phyloP scores from a whole-genome alignment of 345 rosid species.

The Mangifera indica region DNA sequence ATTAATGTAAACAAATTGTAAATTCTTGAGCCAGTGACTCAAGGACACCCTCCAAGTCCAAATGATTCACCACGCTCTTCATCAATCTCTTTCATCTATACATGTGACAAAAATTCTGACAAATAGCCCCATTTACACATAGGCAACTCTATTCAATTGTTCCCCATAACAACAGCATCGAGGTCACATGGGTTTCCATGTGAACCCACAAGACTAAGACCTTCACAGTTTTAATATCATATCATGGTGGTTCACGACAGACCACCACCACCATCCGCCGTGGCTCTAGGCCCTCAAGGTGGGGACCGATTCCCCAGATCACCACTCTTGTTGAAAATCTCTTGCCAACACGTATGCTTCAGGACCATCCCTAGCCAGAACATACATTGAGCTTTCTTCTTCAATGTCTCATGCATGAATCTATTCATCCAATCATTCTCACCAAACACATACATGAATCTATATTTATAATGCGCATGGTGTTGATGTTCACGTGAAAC shows the following conservation, averaged over 20 bases:
- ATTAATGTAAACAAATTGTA: too few species aligned
- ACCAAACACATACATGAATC: conserved; percentile 10
- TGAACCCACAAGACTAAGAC: conserved; percentile 15
- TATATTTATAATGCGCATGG: conserved; percentile 16
- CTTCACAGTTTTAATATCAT: too few species aligned
- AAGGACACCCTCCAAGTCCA: not conserved
- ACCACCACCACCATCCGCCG: conserved; percentile 7
- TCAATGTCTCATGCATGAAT: not conserved
- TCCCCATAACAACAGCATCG: conserved; percentile 48
- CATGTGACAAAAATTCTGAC: not conserved
- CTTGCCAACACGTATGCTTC: conserved; percentile 25
- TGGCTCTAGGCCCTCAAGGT: conserved; percentile 48
- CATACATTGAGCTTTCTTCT: conserved; percentile 21
- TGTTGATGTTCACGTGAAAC: conserved; percentile 19
- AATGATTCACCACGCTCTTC: not conserved
- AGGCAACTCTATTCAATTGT: conserved; percentile 28
- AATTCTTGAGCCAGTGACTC: not conserved
- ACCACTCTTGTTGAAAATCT: conserved; percentile 19
- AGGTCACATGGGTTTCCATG: conserved; percentile 49
- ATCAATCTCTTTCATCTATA: not conserved
- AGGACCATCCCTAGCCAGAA: conserved; percentile 25
- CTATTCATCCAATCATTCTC: not conserved
- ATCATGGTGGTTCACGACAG: not conserved
- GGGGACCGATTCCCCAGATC: conserved; percentile 36
- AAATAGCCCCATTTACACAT: conserved; percentile 6